These are phyloP conservation scores for Pisolithus orientalis DNA, from an alignment of 768 basidiomycete species.

Conservation along the genomic window DNA sequence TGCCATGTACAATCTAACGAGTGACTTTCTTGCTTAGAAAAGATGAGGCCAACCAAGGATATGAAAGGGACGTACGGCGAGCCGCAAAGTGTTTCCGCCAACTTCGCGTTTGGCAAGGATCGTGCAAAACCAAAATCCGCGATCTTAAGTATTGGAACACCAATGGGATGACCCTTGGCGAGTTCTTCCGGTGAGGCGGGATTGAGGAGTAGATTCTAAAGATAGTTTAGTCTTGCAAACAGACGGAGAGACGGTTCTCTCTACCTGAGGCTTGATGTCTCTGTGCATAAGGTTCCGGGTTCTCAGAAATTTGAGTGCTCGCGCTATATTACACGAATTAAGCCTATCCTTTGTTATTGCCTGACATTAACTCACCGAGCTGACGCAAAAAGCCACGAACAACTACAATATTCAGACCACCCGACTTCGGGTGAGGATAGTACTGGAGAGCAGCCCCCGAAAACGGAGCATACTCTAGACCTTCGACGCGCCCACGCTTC, in stretches of 20 bases:
- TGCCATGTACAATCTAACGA: constrained; percentile 87
- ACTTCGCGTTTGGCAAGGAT: constrained; percentile 82
- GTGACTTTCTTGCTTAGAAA: not conserved
- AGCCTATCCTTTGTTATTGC: too few species aligned
- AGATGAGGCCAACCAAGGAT: not conserved
- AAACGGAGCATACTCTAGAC: constrained; percentile 72
- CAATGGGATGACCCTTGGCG: constrained; percentile 81
- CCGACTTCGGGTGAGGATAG: constrained; percentile 86
- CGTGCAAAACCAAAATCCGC: constrained; percentile 99
- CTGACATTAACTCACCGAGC: constrained; percentile 47
- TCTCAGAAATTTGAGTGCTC: constrained; percentile 89
- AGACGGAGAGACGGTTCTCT: not conserved
- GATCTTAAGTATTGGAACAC: constrained; percentile 92
- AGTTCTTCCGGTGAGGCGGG: constrained; percentile 77
- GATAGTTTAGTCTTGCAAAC: constrained; percentile 3
- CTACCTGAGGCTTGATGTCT: constrained; percentile 93
- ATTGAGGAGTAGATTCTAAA: constrained; percentile 82
- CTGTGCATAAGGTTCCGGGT: constrained; percentile 88
- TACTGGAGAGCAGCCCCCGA: constrained; percentile 69
- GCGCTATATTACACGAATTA: constrained; percentile 45
- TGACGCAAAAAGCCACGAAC: constrained; percentile 91
- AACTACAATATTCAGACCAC: constrained; percentile 86
- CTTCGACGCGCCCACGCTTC: constrained; percentile 90
- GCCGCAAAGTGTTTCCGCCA: constrained; percentile 97
- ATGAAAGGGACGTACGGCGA: constrained; percentile 65